Evolutionary conservation across 1,284 basidiomycete genomes (phyloP), one percentile per base, ranked within the genome.

Genomic region (Puccinia hordei): DNA sequence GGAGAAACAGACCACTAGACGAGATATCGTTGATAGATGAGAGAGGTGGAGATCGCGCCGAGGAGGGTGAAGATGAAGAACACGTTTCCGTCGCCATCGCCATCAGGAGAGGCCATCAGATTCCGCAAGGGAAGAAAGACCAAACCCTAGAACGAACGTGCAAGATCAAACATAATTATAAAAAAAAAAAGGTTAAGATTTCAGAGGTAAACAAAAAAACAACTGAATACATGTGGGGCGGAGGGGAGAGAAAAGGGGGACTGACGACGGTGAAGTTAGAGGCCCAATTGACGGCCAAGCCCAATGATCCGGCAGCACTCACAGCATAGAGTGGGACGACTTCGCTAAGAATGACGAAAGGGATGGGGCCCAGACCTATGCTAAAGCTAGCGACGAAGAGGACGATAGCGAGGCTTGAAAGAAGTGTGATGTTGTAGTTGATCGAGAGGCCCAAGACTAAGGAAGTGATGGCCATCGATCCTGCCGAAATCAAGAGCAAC

Each of bases 321-420:
- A 83, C 83, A 9, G 84, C 92, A 83, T 91, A 88, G 65, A 88
- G 86, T 0, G 95, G 95, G 0, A 94, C 91, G 33, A 97, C 89
- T 84, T 98, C 95, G n/a, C 93, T 91, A 44, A 96, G 91, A 86
- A 97, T 91, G 59, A 98, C 90, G 85, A 95, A 97, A 0, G 95
- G 95, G 49, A 97, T 87, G 0, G 95, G 94, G 0, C 95, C 95
- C n/a, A 97, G 88, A 0, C 95, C 95, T 53, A 93, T 87, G 0
- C 93, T 92, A 85, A 96, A 98, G 0, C 92, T 92, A 91, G 91
- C 93, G 49, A 97, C 91, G 85, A 97, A 95, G 0, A 89, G 88
- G 66, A 94, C 86, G 82, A 97, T 93, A 4, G 92, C 90, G 33
- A 93, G 84, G 76, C 92, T 94, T 10, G 92, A 90, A 12, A 94